These are phyloP conservation scores for Aleurites moluccanus DNA, from an alignment of 441 rosid species.

Conservation along the genomic window DNA sequence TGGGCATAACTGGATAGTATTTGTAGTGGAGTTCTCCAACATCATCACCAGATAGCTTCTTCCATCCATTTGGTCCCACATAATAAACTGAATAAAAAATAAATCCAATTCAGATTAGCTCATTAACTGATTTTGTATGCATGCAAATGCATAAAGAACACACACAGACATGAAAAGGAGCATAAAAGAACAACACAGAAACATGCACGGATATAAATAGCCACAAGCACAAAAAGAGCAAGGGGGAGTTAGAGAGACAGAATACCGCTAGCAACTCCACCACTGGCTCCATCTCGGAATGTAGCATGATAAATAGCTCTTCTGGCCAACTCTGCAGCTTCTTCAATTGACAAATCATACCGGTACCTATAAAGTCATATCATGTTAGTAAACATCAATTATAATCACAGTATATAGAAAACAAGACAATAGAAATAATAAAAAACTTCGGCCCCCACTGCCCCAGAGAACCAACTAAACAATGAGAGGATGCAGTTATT, in stretches of 20 bases:
- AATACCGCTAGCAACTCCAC: slow-evolving; percentile 99
- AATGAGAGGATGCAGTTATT: background rate
- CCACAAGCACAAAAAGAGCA: background rate
- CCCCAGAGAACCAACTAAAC: background rate
- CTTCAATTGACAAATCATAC: slow-evolving; percentile 80
- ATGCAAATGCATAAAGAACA: background rate
- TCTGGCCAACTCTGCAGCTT: slow-evolving; percentile 95
- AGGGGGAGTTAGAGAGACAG: slow-evolving; percentile 15
- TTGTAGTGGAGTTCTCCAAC: slow-evolving; percentile 92
- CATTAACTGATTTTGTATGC: background rate
- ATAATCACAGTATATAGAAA: background rate
- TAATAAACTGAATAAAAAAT: slow-evolving; percentile 61
- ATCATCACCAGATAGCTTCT: slow-evolving; percentile 94
- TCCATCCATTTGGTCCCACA: slow-evolving; percentile 95
- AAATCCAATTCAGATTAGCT: slow-evolving; percentile 8
- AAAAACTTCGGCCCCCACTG: background rate
- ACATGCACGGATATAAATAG: background rate
- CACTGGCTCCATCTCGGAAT: slow-evolving; percentile 99
- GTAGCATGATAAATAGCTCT: slow-evolving; percentile 99
- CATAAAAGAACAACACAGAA: background rate
- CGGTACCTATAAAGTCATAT: slow-evolving; percentile 51
- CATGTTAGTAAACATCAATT: too few species aligned
- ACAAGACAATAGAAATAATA: background rate
- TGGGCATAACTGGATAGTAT: slow-evolving; percentile 67
- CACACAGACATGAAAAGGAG: background rate